These are phyloP conservation scores for Mortierella sp. DNA, from an alignment of 371 early-diverging fungal species.

Conservation along the genomic window DNA sequence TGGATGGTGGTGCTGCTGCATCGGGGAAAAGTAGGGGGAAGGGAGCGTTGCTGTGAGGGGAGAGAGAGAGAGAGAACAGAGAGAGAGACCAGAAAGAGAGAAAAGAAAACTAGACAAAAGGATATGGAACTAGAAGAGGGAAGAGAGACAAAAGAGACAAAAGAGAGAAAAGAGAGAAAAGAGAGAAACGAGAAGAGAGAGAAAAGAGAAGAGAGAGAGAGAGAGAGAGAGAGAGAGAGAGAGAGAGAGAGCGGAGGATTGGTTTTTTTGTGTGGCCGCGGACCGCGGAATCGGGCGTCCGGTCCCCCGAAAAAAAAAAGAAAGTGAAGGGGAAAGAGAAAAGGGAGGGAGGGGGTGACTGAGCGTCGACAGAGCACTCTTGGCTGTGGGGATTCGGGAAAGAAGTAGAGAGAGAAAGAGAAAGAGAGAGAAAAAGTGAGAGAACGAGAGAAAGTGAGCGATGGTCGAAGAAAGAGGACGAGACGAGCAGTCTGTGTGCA, in stretches of 20 bases:
- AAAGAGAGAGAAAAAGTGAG: conserved; percentile 1
- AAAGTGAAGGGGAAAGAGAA: background rate
- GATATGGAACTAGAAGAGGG: background rate
- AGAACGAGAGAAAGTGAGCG: too few species aligned
- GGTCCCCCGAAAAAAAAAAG: too few species aligned
- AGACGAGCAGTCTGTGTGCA: too few species aligned
- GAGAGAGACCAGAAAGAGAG: background rate
- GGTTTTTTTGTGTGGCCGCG: background rate
- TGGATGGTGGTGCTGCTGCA: conserved; percentile 38
- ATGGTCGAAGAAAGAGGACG: too few species aligned
- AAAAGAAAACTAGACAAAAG: too few species aligned
- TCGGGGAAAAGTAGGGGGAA: background rate
- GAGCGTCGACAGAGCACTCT: too few species aligned
- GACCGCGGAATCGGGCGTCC: too few species aligned
- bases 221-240: background rate
- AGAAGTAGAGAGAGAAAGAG: conserved; percentile 1
- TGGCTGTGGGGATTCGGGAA: background rate
- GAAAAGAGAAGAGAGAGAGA: background rate
- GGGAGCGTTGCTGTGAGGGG: too few species aligned
- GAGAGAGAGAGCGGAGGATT: background rate
- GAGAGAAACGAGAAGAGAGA: background rate
- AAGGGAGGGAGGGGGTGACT: background rate
- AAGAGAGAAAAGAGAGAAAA: background rate
- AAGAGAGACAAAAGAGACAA: background rate
- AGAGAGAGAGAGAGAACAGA: background rate